Evolutionary conservation across 176 grass and related monocot species (phyloP).

Genomic region (Tillandsia fasciculata): DNA sequence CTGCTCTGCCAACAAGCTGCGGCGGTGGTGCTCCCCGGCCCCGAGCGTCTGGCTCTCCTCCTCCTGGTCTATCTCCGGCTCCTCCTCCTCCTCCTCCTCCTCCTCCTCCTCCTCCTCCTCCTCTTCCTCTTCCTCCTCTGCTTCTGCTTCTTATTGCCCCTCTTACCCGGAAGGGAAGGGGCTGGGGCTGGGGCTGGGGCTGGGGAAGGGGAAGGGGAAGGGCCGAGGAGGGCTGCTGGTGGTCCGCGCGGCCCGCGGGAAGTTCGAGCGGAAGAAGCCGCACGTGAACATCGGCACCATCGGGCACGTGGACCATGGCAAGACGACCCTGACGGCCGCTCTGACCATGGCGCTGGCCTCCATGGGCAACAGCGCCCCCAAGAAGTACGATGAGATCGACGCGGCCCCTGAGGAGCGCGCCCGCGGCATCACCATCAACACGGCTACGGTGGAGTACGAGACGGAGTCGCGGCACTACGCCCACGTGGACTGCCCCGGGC

Average conservation of each 20-base stretch:
- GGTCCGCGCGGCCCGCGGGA: slow-evolving; percentile 74
- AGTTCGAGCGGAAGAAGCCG: slow-evolving; percentile 93
- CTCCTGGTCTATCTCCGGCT: slow-evolving; percentile 6
- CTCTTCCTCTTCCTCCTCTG: slow-evolving; percentile 10
- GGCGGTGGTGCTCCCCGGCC: too few relatives aligned
- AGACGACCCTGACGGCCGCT: slow-evolving; percentile 93
- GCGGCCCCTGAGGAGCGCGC: slow-evolving; percentile 92
- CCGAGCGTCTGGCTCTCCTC: too few relatives aligned
- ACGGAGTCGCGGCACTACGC: slow-evolving; percentile 89
- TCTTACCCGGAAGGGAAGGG: too few relatives aligned
- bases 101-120: slow-evolving; percentile 18
- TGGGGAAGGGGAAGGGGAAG: too few relatives aligned
- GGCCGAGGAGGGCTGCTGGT: slow-evolving; percentile 29
- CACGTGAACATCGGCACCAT: slow-evolving; percentile 99
- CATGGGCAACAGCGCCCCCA: slow-evolving; percentile 64
- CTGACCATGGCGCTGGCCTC: slow-evolving; percentile 92
- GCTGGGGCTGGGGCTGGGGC: too few relatives aligned
- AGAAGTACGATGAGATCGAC: slow-evolving; percentile 99
- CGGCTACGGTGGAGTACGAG: slow-evolving; percentile 99
- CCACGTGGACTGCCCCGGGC: slow-evolving; percentile 90
- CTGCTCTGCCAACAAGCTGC: too few relatives aligned
- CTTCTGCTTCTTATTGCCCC: neutral
- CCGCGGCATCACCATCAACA: slow-evolving; percentile 99
- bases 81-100: slow-evolving; percentile 13
- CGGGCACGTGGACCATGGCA: slow-evolving; percentile 97